phyloP scores from a whole-genome alignment of 345 rosid genomes.

The Noccaea bulbosa region DNA sequence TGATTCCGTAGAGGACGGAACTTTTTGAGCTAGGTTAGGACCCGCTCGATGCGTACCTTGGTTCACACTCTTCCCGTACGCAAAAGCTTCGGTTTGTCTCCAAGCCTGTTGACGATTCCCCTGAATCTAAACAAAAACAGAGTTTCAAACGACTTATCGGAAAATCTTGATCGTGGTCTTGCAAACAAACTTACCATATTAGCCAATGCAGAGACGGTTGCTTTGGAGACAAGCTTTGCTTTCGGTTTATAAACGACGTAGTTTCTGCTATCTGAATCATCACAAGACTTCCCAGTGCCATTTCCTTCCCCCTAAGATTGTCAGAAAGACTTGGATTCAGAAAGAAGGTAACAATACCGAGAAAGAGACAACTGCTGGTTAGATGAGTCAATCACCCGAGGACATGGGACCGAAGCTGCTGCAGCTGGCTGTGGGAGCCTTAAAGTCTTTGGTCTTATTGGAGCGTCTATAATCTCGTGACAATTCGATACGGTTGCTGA shows the following conservation, averaged over 20 bases:
- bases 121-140: conserved; percentile 42
- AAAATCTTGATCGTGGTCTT: not conserved
- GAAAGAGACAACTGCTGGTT: not conserved
- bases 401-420: conserved; percentile 43
- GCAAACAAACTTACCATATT: conserved; percentile 65
- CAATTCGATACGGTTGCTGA: conserved; percentile 49
- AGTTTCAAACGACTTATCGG: not conserved
- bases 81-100: conserved; percentile 42
- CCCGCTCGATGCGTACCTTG: conserved; percentile 43
- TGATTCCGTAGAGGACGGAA: conserved; percentile 43
- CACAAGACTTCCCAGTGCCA: conserved; percentile 44
- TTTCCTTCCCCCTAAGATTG: conserved; percentile 36
- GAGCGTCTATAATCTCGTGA: conserved; percentile 54
- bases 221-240: conserved; percentile 83
- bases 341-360: conserved; percentile 7
- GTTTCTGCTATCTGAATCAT: conserved; percentile 50
- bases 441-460: conserved; percentile 78
- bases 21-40: conserved; percentile 36
- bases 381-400: conserved; percentile 61
- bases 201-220: conserved; percentile 74
- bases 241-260: conserved; percentile 73
- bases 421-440: conserved; percentile 61
- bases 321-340: conserved; percentile 24
- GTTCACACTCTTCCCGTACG: conserved; percentile 37
- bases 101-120: conserved; percentile 51